phyloP scores from a whole-genome alignment of 228 moss, liverwort and hornwort genomes.

The Sphagnum fallax region DNA sequence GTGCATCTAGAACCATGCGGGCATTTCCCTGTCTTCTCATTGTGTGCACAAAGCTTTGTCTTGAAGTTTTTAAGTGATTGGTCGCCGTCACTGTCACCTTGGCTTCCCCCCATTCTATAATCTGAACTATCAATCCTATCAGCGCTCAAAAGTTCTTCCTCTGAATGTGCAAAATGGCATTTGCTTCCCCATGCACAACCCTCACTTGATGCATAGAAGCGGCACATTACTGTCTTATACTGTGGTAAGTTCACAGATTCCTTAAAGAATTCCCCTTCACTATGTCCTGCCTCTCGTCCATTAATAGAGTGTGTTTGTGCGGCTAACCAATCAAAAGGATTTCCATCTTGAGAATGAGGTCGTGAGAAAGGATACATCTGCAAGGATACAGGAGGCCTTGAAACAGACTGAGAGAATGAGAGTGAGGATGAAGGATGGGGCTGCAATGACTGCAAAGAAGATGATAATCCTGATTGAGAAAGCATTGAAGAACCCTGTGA shows the following conservation, averaged over 20 bases:
- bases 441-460: background rate
- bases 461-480: background rate
- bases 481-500: slow-evolving; percentile 2
- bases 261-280: slow-evolving; percentile 32
- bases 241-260: slow-evolving; percentile 80
- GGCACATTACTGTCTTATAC: slow-evolving; percentile 88
- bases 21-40: slow-evolving; percentile 86
- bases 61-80: slow-evolving; percentile 85
- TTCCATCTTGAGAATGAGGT: slow-evolving; percentile 34
- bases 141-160: slow-evolving; percentile 69
- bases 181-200: slow-evolving; percentile 86
- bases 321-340: slow-evolving; percentile 41
- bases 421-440: background rate
- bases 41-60: slow-evolving; percentile 92
- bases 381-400: no score
- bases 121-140: slow-evolving; percentile 66
- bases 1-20: slow-evolving; percentile 91
- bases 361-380: background rate
- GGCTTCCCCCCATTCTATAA: slow-evolving; percentile 47
- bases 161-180: slow-evolving; percentile 90
- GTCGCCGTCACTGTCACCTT: slow-evolving; percentile 52
- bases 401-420: background rate
- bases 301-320: slow-evolving; percentile 63
- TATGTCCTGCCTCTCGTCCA: slow-evolving; percentile 54
- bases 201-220: slow-evolving; percentile 76